Percentiles rank a stretch among this genome's conserved stretches.
Evolutionary conservation across 805 yeast genomes (phyloP).

Genomic region (Barnettozyma sucrosica): DNA sequence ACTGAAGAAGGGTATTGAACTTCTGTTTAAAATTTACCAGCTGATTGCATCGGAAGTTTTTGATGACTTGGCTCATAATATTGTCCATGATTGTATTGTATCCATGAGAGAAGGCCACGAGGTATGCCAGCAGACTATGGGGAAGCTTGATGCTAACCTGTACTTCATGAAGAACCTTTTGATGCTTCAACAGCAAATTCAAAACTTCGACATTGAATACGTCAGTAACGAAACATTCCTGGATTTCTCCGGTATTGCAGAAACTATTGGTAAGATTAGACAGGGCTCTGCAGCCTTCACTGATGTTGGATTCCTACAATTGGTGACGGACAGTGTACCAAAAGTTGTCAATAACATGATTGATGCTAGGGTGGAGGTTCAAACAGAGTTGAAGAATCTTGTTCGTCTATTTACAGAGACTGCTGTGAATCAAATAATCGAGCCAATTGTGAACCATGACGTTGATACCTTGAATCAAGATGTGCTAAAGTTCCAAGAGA

Average conservation of each 20-base stretch:
- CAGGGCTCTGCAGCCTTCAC: slow-evolving; percentile 24
- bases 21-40: slow-evolving; percentile 75
- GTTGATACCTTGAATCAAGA: slow-evolving; percentile 25
- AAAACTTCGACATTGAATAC: slow-evolving; percentile 74
- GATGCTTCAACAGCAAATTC: slow-evolving; percentile 61
- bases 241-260: slow-evolving; percentile 73
- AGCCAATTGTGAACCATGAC: slow-evolving; percentile 32
- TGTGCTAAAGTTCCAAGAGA: slow-evolving; percentile 39
- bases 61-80: slow-evolving; percentile 83
- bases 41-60: slow-evolving; percentile 71
- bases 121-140: slow-evolving; percentile 39
- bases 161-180: slow-evolving; percentile 69
- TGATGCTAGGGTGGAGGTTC: slow-evolving; percentile 71
- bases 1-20: slow-evolving; percentile 55
- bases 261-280: slow-evolving; percentile 40
- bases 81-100: slow-evolving; percentile 69
- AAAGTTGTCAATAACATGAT: slow-evolving; percentile 74
- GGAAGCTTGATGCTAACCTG: slow-evolving; percentile 53
- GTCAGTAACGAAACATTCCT: slow-evolving; percentile 65
- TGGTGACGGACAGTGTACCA: slow-evolving; percentile 69
- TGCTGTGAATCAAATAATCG: slow-evolving; percentile 43
- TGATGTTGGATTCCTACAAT: slow-evolving; percentile 30
- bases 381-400: slow-evolving; percentile 61
- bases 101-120: slow-evolving; percentile 53
- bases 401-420: slow-evolving; percentile 65